Conservation (phyloP, 2,329 filamentous ascomycete species). For the Neonectria neomacrospora region DNA sequence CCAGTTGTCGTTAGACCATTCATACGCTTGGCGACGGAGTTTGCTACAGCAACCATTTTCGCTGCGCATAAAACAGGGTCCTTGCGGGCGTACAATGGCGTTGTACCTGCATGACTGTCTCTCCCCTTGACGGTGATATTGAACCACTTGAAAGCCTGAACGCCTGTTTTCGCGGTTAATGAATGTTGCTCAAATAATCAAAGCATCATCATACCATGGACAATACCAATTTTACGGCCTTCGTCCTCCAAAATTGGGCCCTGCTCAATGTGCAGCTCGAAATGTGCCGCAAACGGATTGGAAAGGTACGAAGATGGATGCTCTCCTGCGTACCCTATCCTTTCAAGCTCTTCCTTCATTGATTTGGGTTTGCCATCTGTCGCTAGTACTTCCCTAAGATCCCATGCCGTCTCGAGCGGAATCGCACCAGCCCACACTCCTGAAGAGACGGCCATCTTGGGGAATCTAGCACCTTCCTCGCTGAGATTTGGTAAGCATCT, state of each 20-base stretch:
- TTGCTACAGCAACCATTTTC: conserved; percentile 44
- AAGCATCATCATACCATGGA: neutral
- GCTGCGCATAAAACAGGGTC: conserved; percentile 40
- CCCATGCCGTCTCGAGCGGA: conserved; percentile 58
- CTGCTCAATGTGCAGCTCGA: conserved; percentile 81
- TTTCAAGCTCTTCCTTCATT: conserved; percentile 62
- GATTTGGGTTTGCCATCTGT: neutral
- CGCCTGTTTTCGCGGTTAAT: conserved; percentile 22
- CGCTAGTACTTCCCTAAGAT: conserved; percentile 65
- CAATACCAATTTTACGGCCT: neutral
- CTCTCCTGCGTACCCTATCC: conserved; percentile 75
- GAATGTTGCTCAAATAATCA: neutral
- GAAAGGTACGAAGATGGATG: conserved; percentile 35
- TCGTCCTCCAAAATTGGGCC: conserved; percentile 4
- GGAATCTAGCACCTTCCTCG: conserved; percentile 82
- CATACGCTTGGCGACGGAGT: conserved; percentile 39
- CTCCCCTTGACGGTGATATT: conserved; percentile 40
- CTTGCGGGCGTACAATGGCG: conserved; percentile 45
- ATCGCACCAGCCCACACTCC: conserved; percentile 79
- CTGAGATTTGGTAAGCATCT: conserved; percentile 50
- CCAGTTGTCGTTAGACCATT: conserved; percentile 46
- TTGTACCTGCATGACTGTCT: conserved; percentile 37
- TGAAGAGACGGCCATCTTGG: conserved; percentile 75
- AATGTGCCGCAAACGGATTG: conserved; percentile 74
- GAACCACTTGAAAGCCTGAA: conserved; percentile 45